Evolutionary conservation across 208 protist species (phyloP).

Genomic region (Crithidia mellificae): DNA sequence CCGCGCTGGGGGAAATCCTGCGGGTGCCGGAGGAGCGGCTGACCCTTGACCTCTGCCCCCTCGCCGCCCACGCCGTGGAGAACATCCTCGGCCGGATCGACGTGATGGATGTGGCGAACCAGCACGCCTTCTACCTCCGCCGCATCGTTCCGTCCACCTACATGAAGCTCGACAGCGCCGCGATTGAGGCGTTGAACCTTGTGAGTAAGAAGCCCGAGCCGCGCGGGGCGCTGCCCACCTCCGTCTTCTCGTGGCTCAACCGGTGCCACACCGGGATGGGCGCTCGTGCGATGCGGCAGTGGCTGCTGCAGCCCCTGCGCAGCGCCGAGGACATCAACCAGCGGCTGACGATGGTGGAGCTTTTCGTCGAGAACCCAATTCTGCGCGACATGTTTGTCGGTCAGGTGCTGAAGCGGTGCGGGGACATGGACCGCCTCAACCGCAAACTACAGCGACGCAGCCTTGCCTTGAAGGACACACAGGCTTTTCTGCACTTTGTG

Average conservation of each 20-base stretch:
- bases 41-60: slow-evolving; percentile 38
- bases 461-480: slow-evolving; percentile 85
- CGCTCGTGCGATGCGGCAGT: slow-evolving; percentile 94
- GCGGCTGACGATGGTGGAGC: slow-evolving; percentile 93
- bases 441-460: slow-evolving; percentile 89
- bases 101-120: slow-evolving; percentile 68
- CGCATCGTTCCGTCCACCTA: slow-evolving; percentile 84
- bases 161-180: slow-evolving; percentile 94
- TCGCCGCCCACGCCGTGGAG: slow-evolving; percentile 67
- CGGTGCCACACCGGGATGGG: slow-evolving; percentile 97
- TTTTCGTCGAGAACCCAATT: slow-evolving; percentile 88
- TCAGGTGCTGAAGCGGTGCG: slow-evolving; percentile 88
- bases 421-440: slow-evolving; percentile 93
- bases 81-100: slow-evolving; percentile 67
- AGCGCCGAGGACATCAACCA: slow-evolving; percentile 91
- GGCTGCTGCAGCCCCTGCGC: slow-evolving; percentile 97
- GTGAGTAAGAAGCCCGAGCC: slow-evolving; percentile 85
- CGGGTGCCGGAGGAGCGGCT: slow-evolving; percentile 84
- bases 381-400: slow-evolving; percentile 81
- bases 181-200: slow-evolving; percentile 92
- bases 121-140: slow-evolving; percentile 76
- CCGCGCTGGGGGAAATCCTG: slow-evolving; percentile 63
- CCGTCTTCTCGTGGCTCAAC: slow-evolving; percentile 94
- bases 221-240: slow-evolving; percentile 68
- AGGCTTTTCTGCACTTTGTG: slow-evolving; percentile 87